Evolutionary conservation across 148 eudicot species (phyloP), one percentile per base, ranked within the genome.

Genomic region (Rhododendron ovatum): DNA sequence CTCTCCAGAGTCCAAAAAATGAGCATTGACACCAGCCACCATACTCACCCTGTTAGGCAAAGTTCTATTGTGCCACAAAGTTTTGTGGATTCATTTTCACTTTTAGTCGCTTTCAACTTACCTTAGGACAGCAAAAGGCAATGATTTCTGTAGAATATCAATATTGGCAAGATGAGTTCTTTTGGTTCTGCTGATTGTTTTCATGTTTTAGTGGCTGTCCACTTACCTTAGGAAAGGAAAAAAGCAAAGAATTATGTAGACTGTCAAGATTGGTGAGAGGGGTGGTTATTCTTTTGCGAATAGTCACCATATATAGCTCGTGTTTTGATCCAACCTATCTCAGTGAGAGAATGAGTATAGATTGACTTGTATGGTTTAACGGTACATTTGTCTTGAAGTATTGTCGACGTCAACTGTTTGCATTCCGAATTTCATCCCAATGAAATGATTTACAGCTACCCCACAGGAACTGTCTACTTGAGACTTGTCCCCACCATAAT

Each of bases 1-100:
- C 96, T 17, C 93, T 94, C 26, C 94, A 92, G 76, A 87, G 87
- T 83, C 76, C 93, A 4, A 88, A 88, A 84, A 85, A 88, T 39
- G 82, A 90, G n/a, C 74, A 48, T 8, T 76, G 83, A 84, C 45
- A 14, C 77, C 17, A 39, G 43, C 76, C 26, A 39, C 51, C 39
- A n/a, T 43, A 9, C 13, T 53, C 83, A 41, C 47, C 10, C 45
- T 8, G 24, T 22, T 61, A 80, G 28, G 37, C 43, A 67, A 51
- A 69, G 22, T 57, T 24, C 30, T 22, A 41, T 35, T 69, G 0
- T 13, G 45, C 24, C 47, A 37, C 20, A 43, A 9, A 3, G 81
- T 51, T 74, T 84, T 48, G 78, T 47, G 30, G 80, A 73, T 51
- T 74, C 43, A 33, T 48, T 65, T 43, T 33, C 53, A 43, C 15